These are phyloP conservation scores for Brassica juncea DNA, from an alignment of 345 rosid species.

Conservation along the genomic window DNA sequence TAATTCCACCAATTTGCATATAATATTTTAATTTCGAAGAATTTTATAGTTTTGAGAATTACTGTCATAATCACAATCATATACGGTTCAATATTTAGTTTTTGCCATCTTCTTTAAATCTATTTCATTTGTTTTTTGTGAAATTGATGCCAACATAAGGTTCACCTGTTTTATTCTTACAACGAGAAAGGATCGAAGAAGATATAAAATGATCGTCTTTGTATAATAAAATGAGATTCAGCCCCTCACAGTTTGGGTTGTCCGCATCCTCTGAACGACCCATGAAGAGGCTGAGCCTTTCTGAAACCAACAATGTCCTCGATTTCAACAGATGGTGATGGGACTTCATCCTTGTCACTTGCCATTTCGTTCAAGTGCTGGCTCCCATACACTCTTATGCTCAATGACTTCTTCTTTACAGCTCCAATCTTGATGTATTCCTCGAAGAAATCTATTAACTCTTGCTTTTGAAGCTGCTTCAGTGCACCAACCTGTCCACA, in stretches of 20 bases:
- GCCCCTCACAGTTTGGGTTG: slow-evolving; percentile 50
- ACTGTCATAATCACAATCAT: too few species aligned
- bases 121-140: neutral
- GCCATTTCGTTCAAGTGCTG: slow-evolving; percentile 53
- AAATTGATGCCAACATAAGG: neutral
- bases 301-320: slow-evolving; percentile 71
- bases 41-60: too few species aligned
- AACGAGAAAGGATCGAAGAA: neutral
- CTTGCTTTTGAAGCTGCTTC: slow-evolving; percentile 65
- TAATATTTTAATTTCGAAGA: too few species aligned
- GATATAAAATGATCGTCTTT: neutral
- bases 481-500: slow-evolving; percentile 64
- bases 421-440: slow-evolving; percentile 74
- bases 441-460: slow-evolving; percentile 70
- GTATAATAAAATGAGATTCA: slow-evolving; percentile 20
- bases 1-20: too few species aligned
- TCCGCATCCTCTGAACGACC: slow-evolving; percentile 73
- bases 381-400: slow-evolving; percentile 68
- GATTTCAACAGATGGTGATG: slow-evolving; percentile 47
- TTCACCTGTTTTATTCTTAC: neutral
- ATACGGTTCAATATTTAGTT: too few species aligned
- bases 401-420: slow-evolving; percentile 55
- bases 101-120: too few species aligned
- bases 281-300: slow-evolving; percentile 80
- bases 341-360: slow-evolving; percentile 46